These are phyloP conservation scores for Candida hungchunana DNA, from an alignment of 805 yeast species.

Conservation along the genomic window DNA sequence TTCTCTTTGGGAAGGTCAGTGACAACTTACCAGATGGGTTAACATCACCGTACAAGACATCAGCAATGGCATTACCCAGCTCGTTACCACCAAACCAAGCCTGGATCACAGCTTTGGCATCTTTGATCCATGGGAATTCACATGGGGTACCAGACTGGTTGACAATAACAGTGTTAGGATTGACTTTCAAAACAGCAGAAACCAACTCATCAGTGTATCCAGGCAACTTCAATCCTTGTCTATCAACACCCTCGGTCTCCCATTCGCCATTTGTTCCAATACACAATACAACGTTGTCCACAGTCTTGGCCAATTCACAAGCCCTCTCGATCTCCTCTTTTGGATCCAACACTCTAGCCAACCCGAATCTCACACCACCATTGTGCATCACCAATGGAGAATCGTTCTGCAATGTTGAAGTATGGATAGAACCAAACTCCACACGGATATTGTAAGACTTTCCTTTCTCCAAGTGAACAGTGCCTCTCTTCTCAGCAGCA, in stretches of 20 bases:
- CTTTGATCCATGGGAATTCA: slow-evolving; percentile 48
- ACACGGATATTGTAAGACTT: slow-evolving; percentile 39
- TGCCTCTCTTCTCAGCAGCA: slow-evolving; percentile 45
- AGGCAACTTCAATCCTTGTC: slow-evolving; percentile 49
- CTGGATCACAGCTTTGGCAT: slow-evolving; percentile 43
- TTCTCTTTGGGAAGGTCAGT: slow-evolving; percentile 47
- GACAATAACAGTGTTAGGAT: slow-evolving; percentile 48
- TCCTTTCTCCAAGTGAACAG: slow-evolving; percentile 38
- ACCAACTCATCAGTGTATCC: slow-evolving; percentile 44
- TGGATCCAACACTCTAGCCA: slow-evolving; percentile 25
- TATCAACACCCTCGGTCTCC: slow-evolving; percentile 59
- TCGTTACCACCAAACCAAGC: slow-evolving; percentile 62
- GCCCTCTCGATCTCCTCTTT: slow-evolving; percentile 37
- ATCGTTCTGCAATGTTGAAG: slow-evolving; percentile 21
- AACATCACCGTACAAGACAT: slow-evolving; percentile 54
- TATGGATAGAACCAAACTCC: slow-evolving; percentile 49
- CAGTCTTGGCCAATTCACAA: slow-evolving; percentile 42
- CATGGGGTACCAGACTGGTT: slow-evolving; percentile 63
- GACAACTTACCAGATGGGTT: slow-evolving; percentile 60
- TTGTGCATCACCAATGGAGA: slow-evolving; percentile 26
- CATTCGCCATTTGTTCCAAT: slow-evolving; percentile 52
- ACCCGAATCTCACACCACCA: slow-evolving; percentile 33
- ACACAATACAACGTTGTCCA: slow-evolving; percentile 48
- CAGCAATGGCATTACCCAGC: slow-evolving; percentile 56
- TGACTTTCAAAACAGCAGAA: slow-evolving; percentile 42